A percentile compares a stretch with the other conserved stretches of the same genome.
Conservation (phyloP, 805 yeast genomes). For the Saturnispora besseyi region DNA sequence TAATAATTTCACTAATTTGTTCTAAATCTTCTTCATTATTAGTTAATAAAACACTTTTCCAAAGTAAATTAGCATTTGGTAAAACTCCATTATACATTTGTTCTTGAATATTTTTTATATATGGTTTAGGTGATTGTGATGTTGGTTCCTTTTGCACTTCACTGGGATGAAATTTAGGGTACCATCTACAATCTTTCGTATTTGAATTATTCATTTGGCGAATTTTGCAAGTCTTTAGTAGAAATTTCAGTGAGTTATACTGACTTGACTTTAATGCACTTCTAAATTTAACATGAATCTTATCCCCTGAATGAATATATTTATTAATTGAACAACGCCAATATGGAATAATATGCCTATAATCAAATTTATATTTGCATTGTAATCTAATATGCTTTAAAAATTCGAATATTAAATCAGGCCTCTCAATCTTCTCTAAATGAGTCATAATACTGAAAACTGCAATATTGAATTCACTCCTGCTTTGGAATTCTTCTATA, state of each 20-base stretch:
- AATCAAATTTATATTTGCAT: constrained; percentile 13
- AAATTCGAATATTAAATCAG: constrained; percentile 17
- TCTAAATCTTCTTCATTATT: constrained; percentile 12
- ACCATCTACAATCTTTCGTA: constrained; percentile 2
- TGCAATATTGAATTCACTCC: constrained; percentile 7
- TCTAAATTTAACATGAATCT: constrained; percentile 15
- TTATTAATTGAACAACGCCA: constrained; percentile 17
- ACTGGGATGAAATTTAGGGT: constrained; percentile 9
- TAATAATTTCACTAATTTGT: constrained; percentile 12
- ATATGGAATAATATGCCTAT: constrained; percentile 13
- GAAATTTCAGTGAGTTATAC: constrained; percentile 8
- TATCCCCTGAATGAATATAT: constrained; percentile 16
- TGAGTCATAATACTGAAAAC: constrained; percentile 14
- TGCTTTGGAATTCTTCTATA: constrained; percentile 3
- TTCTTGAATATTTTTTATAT: constrained; percentile 17
- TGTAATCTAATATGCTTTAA: constrained; percentile 24
- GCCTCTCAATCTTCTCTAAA: constrained; percentile 14
- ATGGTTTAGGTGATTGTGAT: constrained; percentile 12
- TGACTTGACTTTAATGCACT: constrained; percentile 4
- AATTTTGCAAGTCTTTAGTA: constrained; percentile 6
- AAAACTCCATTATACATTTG: constrained; percentile 20
- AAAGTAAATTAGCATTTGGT: constrained; percentile 16
- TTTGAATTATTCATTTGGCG: constrained; percentile 4
- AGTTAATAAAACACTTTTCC: constrained; percentile 12
- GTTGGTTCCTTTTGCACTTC: constrained; percentile 5